These are phyloP conservation scores for Cyberlindnera xylosilytica DNA, from an alignment of 805 yeast species.

Conservation along the genomic window DNA sequence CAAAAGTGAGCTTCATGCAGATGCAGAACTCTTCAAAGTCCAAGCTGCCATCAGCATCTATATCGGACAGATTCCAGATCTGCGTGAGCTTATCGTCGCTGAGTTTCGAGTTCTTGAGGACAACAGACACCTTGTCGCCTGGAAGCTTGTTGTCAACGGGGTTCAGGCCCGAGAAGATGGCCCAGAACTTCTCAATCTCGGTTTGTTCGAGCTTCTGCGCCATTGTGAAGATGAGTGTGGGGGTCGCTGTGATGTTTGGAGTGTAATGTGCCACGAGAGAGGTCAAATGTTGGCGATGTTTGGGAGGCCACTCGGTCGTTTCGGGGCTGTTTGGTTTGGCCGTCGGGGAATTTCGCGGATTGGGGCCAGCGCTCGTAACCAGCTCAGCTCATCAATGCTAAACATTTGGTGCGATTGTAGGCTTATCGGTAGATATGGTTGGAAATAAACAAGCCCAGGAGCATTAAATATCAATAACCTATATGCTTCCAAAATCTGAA, in stretches of 20 bases:
- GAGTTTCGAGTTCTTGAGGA: conserved; percentile 84
- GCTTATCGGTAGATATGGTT: no score
- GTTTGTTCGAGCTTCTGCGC: conserved; percentile 80
- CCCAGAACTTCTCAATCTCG: conserved; percentile 98
- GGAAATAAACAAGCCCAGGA: no score
- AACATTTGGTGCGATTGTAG: not conserved
- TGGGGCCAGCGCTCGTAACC: not conserved
- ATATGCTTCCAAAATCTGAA: no score
- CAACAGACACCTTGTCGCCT: conserved; percentile 82
- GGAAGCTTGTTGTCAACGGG: conserved; percentile 77
- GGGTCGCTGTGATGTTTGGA: no score
- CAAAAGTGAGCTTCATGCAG: conserved; percentile 94
- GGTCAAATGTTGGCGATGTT: not conserved
- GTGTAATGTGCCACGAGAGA: not conserved
- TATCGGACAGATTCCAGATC: conserved; percentile 91
- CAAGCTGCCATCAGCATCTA: conserved; percentile 84
- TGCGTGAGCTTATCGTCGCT: conserved; percentile 71
- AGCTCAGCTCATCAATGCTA: no score
- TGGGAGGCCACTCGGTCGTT: not conserved
- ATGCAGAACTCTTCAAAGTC: conserved; percentile 98
- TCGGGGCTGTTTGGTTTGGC: not conserved
- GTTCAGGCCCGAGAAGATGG: conserved; percentile 84
- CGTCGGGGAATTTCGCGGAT: not conserved
- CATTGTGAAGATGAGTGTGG: conserved; percentile 16
- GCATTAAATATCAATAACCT: no score